Evolutionary conservation across 768 basidiomycete species (phyloP).

Genomic region (Naematelia aurantialba): DNA sequence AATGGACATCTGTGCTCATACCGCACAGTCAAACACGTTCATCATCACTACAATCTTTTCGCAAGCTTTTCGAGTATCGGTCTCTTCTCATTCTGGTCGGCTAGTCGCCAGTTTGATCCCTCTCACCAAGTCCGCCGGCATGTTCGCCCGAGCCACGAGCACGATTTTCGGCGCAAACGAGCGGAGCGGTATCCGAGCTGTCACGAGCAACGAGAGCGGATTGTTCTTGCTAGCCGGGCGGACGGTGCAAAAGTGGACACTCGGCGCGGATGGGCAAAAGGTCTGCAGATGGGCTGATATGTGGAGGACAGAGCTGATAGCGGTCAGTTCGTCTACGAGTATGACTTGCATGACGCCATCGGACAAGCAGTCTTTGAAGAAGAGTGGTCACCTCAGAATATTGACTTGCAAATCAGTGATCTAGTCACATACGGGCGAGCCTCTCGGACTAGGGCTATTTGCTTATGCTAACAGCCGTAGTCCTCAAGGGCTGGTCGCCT

Average conservation of each 20-base stretch:
- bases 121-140: slow-evolving; percentile 38
- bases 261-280: slow-evolving; percentile 24
- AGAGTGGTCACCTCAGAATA: slow-evolving; percentile 31
- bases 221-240: slow-evolving; percentile 20
- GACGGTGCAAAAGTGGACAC: slow-evolving; percentile 30
- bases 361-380: slow-evolving; percentile 35
- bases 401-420: slow-evolving; percentile 44
- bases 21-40: slow-evolving; percentile 34
- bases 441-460: neutral
- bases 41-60: slow-evolving; percentile 43
- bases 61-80: slow-evolving; percentile 36
- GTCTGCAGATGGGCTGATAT: slow-evolving; percentile 7
- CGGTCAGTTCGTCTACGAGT: slow-evolving; percentile 31
- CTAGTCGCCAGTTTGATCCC: slow-evolving; percentile 27
- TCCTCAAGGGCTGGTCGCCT: slow-evolving; percentile 35
- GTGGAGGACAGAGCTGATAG: neutral
- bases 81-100: slow-evolving; percentile 41
- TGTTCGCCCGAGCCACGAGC: slow-evolving; percentile 45
- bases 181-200: slow-evolving; percentile 23
- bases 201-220: slow-evolving; percentile 24
- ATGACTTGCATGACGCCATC: slow-evolving; percentile 35
- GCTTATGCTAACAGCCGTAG: slow-evolving; percentile 9
- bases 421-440: slow-evolving; percentile 27
- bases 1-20: slow-evolving; percentile 4
- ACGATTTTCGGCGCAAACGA: slow-evolving; percentile 38